These are phyloP conservation scores for Auricularia cornea DNA, from an alignment of 768 basidiomycete genomes.

Conservation along the genomic window DNA sequence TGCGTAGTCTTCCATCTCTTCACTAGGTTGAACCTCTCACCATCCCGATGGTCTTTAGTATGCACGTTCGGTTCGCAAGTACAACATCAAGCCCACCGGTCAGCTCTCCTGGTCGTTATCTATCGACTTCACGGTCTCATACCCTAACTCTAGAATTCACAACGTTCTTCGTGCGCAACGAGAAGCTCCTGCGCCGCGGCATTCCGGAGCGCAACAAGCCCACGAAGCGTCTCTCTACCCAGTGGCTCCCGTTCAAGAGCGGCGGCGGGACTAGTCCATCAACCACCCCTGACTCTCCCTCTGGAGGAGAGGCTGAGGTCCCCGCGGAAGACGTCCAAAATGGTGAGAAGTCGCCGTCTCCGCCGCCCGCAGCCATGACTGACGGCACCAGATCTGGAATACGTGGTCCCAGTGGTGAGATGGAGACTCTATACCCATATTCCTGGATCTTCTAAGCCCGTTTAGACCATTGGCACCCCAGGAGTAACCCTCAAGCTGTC, in stretches of 20 bases:
- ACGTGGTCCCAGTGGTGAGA: conserved; percentile 26
- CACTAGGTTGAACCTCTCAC: background rate
- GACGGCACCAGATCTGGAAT: conserved; percentile 20
- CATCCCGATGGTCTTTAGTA: background rate
- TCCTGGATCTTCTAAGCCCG: background rate
- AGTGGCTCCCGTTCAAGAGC: background rate
- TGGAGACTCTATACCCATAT: background rate
- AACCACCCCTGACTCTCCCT: background rate
- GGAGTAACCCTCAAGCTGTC: conserved; percentile 30
- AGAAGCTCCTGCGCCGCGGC: background rate
- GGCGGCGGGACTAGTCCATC: background rate
- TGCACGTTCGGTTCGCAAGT: background rate
- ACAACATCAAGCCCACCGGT: background rate
- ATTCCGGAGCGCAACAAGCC: background rate
- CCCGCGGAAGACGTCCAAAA: conserved; percentile 20
- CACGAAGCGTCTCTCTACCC: background rate
- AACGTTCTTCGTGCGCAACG: background rate
- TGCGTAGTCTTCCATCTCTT: background rate
- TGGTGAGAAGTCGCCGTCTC: conserved; percentile 6
- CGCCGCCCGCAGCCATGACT: background rate
- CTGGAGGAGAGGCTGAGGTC: conserved; percentile 10
- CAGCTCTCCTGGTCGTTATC: no score
- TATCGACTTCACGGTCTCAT: no score
- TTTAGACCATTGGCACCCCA: conserved; percentile 27
- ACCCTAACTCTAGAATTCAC: background rate